phyloP scores from a whole-genome alignment of 768 basidiomycete species.

The Rhodotorula babjevae region DNA sequence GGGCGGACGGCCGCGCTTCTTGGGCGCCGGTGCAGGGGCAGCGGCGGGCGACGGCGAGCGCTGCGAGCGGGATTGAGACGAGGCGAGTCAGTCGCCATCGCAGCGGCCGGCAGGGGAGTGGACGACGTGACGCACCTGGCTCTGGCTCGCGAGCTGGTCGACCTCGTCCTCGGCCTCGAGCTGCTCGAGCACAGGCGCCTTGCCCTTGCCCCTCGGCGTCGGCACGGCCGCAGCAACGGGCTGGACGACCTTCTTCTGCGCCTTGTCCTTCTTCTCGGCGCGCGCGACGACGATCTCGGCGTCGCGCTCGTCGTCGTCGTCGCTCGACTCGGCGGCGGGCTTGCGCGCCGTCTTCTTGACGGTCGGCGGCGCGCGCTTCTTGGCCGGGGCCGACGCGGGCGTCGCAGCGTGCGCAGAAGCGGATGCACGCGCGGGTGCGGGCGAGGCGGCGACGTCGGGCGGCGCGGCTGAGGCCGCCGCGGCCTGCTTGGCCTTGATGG shows the following conservation, averaged over 20 bases:
- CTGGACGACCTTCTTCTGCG: too few species aligned
- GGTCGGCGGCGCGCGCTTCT: background rate
- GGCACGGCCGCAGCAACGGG: too few species aligned
- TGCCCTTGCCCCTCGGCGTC: constrained; percentile 3
- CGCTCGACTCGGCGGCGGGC: background rate
- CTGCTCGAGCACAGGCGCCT: background rate
- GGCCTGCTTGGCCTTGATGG: background rate
- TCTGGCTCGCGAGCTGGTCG: background rate
- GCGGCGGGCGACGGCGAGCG: too few species aligned
- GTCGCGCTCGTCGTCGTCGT: too few species aligned
- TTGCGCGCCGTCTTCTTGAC: background rate
- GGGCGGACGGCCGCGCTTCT: background rate
- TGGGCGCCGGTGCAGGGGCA: background rate
- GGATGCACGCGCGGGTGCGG: too few species aligned
- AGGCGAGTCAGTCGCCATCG: too few species aligned
- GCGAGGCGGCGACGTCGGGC: background rate
- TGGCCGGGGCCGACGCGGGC: background rate
- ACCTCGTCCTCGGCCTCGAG: background rate
- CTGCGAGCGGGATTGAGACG: too few species aligned
- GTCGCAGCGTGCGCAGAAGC: background rate
- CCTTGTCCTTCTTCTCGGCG: background rate
- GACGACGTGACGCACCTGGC: background rate
- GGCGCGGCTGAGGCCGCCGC: background rate
- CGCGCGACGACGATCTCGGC: background rate
- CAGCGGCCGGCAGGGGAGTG: background rate